phyloP scores from a whole-genome alignment of 768 basidiomycete genomes.

The Suillus tomentosus region DNA sequence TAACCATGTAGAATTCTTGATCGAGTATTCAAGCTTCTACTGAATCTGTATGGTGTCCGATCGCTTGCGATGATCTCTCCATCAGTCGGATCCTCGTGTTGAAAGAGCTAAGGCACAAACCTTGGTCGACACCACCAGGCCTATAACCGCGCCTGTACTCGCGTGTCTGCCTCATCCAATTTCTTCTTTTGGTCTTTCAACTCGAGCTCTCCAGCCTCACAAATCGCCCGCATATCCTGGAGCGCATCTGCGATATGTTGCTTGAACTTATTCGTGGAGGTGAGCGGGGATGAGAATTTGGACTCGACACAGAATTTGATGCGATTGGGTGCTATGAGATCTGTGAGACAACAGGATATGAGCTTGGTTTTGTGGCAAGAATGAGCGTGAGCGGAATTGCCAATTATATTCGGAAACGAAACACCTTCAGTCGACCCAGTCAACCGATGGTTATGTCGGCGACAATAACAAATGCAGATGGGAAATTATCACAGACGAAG shows the following conservation, averaged over 20 bases:
- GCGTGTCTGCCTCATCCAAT: neutral
- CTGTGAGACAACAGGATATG: constrained; percentile 43
- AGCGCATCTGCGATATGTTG: constrained; percentile 61
- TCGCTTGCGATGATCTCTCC: neutral
- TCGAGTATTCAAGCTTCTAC: neutral
- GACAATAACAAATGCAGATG: neutral
- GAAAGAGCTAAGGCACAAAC: neutral
- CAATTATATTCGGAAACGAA: constrained; percentile 19
- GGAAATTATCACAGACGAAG: neutral
- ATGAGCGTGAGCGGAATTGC: neutral
- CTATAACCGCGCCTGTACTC: constrained; percentile 1
- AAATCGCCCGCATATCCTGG: constrained; percentile 66
- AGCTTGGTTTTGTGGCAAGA: neutral
- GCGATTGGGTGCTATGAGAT: constrained; percentile 74
- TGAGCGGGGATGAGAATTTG: constrained; percentile 67
- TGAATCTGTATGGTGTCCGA: neutral
- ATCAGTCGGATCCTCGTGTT: neutral
- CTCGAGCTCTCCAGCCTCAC: constrained; percentile 22
- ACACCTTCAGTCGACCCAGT: constrained; percentile 3
- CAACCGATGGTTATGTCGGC: neutral
- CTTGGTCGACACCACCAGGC: neutral
- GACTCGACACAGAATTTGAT: constrained; percentile 95
- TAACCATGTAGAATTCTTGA: neutral
- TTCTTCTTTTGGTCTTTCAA: neutral
- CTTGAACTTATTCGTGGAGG: constrained; percentile 74